Evolutionary conservation across 208 protist genomes (phyloP), one percentile per base, ranked within the genome.

Genomic region (Leishmania arabica): DNA sequence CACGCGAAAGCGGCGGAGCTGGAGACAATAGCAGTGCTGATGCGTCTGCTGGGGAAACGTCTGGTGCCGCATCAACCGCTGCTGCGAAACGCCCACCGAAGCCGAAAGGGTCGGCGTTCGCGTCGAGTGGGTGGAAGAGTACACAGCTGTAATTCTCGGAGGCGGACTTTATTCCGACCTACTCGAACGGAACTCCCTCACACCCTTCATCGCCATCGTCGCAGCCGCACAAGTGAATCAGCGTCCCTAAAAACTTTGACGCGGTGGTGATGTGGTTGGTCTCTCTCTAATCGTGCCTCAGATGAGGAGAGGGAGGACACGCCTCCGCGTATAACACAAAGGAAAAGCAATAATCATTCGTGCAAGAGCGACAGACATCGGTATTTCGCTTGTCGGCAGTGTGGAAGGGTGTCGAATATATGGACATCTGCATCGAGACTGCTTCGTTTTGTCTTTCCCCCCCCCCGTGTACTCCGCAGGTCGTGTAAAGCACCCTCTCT

Each of bases 81-180:
- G n/a, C 80, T 1, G 31, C 60, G 3, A 79, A 68, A 71, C 53
- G 72, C 66, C 68, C 56, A 58, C 75, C 80, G 65, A 74, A 72
- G 34, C 78, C 56, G 45, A 93, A 89, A 77, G 93, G 84, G 51
- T 85, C 79, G 15, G 78, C 85, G 21, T 95, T 96, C 81, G 93
- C 90, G 27, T 88, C 91, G 9, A 80, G 86, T 64, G 88, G 89
- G 17, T 96, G 92, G 92, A 94, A 92, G 60, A 79, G 82, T 21
- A 17, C 86, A n/a, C 84, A 89, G 42, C 75, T 86, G 7, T 84
- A 84, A 40, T 96, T 94, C 78, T 51, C 80, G 9, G 92, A 96
- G 75, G 82, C 85, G n/a, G 92, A 96, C 70, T 93, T 96, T 65
- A 87, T 90, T 49, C 87, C 91, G 5, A 72, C 81, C 19, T 79